Percentiles rank a stretch among this genome's conserved stretches.
Evolutionary conservation across 805 yeast species (phyloP).

Genomic region (Gaillardinia entomophila): DNA sequence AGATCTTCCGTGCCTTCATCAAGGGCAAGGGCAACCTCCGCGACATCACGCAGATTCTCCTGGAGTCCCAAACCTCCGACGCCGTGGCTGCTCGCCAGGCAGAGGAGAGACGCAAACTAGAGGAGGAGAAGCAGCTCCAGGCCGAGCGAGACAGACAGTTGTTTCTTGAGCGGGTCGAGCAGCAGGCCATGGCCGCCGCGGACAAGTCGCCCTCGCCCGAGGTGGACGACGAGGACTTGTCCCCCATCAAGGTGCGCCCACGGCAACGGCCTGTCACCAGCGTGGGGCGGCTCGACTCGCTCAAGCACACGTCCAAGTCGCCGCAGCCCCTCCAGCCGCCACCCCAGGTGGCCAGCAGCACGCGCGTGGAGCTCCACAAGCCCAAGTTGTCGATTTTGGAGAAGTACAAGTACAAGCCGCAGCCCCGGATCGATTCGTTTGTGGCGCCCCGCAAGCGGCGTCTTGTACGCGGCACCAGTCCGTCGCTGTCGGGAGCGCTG

Average conservation of each 20-base stretch:
- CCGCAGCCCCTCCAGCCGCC: conserved; percentile 2
- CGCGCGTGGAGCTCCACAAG: conserved; percentile 34
- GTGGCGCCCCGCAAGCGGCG: not conserved
- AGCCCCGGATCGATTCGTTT: conserved; percentile 22
- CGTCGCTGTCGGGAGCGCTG: not conserved
- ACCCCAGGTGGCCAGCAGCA: conserved; percentile 11
- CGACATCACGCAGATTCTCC: conserved; percentile 33
- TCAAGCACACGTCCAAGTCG: conserved; percentile 5
- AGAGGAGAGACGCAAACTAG: conserved; percentile 7
- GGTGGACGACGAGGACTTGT: conserved; percentile 28
- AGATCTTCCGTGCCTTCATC: conserved; percentile 35
- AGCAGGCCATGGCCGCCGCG: not conserved
- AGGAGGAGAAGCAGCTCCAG: conserved; percentile 6
- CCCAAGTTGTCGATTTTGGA: conserved; percentile 39
- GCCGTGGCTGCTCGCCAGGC: conserved; percentile 11
- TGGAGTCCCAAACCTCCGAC: conserved; percentile 25
- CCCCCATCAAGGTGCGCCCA: conserved; percentile 30
- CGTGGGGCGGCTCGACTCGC: conserved; percentile 12
- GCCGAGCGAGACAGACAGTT: not conserved
- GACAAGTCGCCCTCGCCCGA: not conserved
- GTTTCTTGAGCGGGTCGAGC: not conserved
- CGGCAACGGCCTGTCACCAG: conserved; percentile 17
- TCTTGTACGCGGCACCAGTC: not conserved
- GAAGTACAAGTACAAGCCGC: conserved; percentile 32
- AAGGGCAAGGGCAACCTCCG: conserved; percentile 38